Conservation (phyloP, 2,329 filamentous ascomycete species). For the Aspergillus sp. region DNA sequence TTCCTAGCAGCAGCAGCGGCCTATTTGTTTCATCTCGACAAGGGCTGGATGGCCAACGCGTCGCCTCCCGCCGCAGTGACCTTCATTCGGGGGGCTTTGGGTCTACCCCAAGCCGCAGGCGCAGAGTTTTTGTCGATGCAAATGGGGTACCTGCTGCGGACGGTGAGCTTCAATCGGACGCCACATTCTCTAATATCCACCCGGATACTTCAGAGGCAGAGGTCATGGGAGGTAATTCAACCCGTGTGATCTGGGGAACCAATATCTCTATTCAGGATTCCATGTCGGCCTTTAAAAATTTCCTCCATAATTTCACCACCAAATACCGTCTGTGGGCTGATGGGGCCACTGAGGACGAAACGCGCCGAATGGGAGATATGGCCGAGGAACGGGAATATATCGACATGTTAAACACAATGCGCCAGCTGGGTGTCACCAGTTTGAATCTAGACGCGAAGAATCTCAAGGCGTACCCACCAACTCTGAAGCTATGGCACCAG, state of each 20-base stretch:
- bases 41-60: slow-evolving; percentile 49
- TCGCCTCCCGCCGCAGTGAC: slow-evolving; percentile 72
- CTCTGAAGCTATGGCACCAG: slow-evolving; percentile 93
- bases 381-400: slow-evolving; percentile 80
- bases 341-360: slow-evolving; percentile 76
- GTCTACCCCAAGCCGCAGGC: slow-evolving; percentile 51
- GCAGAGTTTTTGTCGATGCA: slow-evolving; percentile 64
- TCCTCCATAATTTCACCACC: slow-evolving; percentile 83
- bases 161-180: slow-evolving; percentile 54
- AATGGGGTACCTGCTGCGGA: slow-evolving; percentile 59
- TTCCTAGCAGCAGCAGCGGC: slow-evolving; percentile 79
- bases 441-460: slow-evolving; percentile 88
- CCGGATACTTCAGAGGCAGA: slow-evolving; percentile 92
- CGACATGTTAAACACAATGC: slow-evolving; percentile 84
- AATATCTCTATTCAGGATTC: slow-evolving; percentile 93
- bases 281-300: slow-evolving; percentile 84
- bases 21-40: slow-evolving; percentile 72
- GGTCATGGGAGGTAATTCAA: slow-evolving; percentile 75
- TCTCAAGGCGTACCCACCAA: slow-evolving; percentile 87
- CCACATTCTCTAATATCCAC: slow-evolving; percentile 67
- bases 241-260: slow-evolving; percentile 91
- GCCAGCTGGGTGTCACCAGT: slow-evolving; percentile 77
- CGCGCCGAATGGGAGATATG: slow-evolving; percentile 63
- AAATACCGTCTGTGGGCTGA: slow-evolving; percentile 94
- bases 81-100: slow-evolving; percentile 77